A percentile compares a stretch with the other conserved stretches of the same genome.
Conservation (phyloP, 805 yeast species). For the Clavispora vitiphila region DNA sequence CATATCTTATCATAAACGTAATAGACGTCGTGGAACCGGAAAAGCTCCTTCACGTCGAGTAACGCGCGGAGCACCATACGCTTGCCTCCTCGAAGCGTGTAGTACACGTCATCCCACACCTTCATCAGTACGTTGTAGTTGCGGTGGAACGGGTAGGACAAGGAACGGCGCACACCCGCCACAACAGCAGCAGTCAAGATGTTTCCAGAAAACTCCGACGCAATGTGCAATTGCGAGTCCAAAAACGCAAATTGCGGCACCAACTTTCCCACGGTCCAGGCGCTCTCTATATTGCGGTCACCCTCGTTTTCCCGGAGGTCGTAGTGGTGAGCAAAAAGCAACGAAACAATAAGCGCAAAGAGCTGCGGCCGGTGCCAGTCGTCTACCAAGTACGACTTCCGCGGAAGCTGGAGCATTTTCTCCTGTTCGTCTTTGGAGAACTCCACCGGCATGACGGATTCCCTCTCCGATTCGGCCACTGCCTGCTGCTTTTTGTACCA, state of each 20-base stretch:
- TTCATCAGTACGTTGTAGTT: conserved; percentile 53
- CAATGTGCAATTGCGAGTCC: conserved; percentile 50
- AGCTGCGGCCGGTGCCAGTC: conserved; percentile 44
- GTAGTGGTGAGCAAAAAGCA: conserved; percentile 69
- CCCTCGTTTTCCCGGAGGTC: conserved; percentile 73
- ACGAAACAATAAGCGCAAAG: conserved; percentile 58
- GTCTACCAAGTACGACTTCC: conserved; percentile 52
- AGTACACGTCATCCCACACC: conserved; percentile 74
- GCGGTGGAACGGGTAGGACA: conserved; percentile 77
- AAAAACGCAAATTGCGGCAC: conserved; percentile 72
- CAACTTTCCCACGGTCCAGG: conserved; percentile 90
- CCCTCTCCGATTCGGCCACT: conserved; percentile 18
- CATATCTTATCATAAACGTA: conserved; percentile 77
- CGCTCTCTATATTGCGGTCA: conserved; percentile 74
- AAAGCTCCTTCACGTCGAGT: conserved; percentile 61
- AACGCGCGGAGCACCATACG: conserved; percentile 56
- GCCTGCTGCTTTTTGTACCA: conserved; percentile 42
- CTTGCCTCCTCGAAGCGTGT: conserved; percentile 63
- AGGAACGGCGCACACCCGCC: conserved; percentile 65
- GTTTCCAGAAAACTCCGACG: conserved; percentile 19
- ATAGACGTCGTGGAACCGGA: conserved; percentile 78
- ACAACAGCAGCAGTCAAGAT: conserved; percentile 51
- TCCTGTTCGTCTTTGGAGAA: conserved; percentile 61
- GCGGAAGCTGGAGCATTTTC: conserved; percentile 64
- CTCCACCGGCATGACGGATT: conserved; percentile 37